Evolutionary conservation across 208 protist genomes (phyloP).

Genomic region (Phytomonas sp.): DNA sequence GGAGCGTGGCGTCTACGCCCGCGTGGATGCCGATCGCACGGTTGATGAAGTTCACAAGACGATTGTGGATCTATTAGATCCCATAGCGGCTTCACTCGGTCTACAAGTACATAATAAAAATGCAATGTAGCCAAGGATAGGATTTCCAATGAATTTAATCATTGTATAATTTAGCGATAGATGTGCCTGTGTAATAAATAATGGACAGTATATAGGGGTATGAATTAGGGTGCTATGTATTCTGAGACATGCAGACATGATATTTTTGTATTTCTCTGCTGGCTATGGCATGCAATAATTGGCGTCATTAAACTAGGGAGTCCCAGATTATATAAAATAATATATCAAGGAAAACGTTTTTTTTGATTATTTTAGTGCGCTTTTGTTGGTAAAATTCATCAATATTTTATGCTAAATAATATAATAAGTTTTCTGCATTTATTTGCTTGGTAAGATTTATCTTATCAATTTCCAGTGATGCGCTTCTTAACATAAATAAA

Average conservation of each 20-base stretch:
- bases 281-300: constrained; percentile 11
- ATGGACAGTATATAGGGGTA: neutral
- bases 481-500: constrained; percentile 13
- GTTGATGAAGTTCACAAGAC: constrained; percentile 59
- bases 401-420: constrained; percentile 7
- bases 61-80: constrained; percentile 58
- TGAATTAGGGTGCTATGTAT: neutral
- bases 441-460: constrained; percentile 11
- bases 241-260: constrained; percentile 1
- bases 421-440: constrained; percentile 2
- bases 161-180: constrained; percentile 4
- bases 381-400: neutral
- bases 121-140: neutral
- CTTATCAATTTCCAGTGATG: constrained; percentile 3
- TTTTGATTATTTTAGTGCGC: constrained; percentile 5
- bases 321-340: neutral
- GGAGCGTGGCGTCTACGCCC: constrained; percentile 43
- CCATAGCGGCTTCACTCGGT: constrained; percentile 49
- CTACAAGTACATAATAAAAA: constrained; percentile 26
- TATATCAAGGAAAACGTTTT: neutral
- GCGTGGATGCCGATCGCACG: constrained; percentile 65
- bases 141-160: neutral
- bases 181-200: neutral
- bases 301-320: neutral
- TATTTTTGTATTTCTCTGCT: neutral